These are phyloP conservation scores for Fusarium sp. DNA, from an alignment of 2,329 filamentous ascomycete genomes.

Conservation along the genomic window DNA sequence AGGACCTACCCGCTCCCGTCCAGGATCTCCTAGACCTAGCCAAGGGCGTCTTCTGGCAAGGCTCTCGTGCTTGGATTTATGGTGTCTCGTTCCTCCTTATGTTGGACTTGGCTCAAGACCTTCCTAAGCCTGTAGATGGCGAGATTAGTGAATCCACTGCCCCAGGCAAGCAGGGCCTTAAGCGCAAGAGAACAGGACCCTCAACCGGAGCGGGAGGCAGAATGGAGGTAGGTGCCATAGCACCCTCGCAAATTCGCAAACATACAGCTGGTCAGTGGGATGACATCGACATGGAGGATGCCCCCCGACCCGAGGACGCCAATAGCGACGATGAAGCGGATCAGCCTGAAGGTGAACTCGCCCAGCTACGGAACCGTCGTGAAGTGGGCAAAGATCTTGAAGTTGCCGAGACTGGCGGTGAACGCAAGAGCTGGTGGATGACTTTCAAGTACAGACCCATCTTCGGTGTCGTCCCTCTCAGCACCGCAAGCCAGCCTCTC, in stretches of 20 bases:
- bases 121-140: slow-evolving; percentile 52
- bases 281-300: slow-evolving; percentile 51
- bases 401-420: slow-evolving; percentile 36
- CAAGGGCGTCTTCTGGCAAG: slow-evolving; percentile 87
- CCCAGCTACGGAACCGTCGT: slow-evolving; percentile 46
- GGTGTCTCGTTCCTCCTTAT: slow-evolving; percentile 89
- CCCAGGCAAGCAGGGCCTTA: slow-evolving; percentile 50
- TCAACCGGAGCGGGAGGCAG: slow-evolving; percentile 63
- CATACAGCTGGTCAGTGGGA: slow-evolving; percentile 53
- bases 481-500: slow-evolving; percentile 54
- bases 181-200: slow-evolving; percentile 62
- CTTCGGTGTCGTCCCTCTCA: slow-evolving; percentile 71
- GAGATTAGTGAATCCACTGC: slow-evolving; percentile 42
- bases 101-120: slow-evolving; percentile 83
- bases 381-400: slow-evolving; percentile 31
- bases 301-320: slow-evolving; percentile 47
- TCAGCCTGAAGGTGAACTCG: slow-evolving; percentile 47
- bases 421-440: slow-evolving; percentile 69
- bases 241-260: slow-evolving; percentile 55
- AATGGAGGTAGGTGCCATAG: slow-evolving; percentile 58
- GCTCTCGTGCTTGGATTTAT: slow-evolving; percentile 84
- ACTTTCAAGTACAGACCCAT: slow-evolving; percentile 97
- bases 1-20: slow-evolving; percentile 78
- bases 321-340: slow-evolving; percentile 52
- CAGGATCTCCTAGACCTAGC: slow-evolving; percentile 78